A percentile compares a stretch with the other conserved stretches of the same genome.
phyloP scores from a whole-genome alignment of 2,329 filamentous ascomycete genomes.

The Botrytis elliptica region DNA sequence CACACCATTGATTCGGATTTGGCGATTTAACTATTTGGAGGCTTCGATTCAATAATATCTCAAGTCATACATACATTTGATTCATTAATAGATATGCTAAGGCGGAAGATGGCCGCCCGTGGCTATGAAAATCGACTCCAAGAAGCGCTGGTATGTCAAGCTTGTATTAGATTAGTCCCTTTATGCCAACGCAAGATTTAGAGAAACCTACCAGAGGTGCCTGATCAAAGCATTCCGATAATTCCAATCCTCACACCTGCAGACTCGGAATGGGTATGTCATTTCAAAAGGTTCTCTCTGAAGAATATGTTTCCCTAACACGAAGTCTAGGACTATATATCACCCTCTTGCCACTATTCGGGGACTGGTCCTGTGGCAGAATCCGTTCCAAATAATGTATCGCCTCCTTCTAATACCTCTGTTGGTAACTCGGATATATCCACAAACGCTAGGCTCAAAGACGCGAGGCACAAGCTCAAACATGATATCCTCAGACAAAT shows the following conservation, averaged over 20 bases:
- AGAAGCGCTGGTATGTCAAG: not conserved
- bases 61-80: not conserved
- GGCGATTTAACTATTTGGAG: not conserved
- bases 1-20: not conserved
- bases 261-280: not conserved
- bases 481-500: not conserved
- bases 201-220: not conserved
- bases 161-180: not conserved
- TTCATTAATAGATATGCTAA: not conserved
- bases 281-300: no score
- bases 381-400: not conserved
- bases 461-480: not conserved
- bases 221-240: not conserved
- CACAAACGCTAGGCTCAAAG: not conserved
- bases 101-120: not conserved
- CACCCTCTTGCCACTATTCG: no score
- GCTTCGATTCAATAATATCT: not conserved
- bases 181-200: not conserved
- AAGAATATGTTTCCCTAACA: not conserved
- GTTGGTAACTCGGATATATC: not conserved
- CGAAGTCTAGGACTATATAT: not conserved
- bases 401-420: not conserved
- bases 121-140: not conserved
- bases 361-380: not conserved
- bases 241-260: not conserved